Conservation (phyloP, 2,329 filamentous ascomycete species). For the Canariomyces notabilis region DNA sequence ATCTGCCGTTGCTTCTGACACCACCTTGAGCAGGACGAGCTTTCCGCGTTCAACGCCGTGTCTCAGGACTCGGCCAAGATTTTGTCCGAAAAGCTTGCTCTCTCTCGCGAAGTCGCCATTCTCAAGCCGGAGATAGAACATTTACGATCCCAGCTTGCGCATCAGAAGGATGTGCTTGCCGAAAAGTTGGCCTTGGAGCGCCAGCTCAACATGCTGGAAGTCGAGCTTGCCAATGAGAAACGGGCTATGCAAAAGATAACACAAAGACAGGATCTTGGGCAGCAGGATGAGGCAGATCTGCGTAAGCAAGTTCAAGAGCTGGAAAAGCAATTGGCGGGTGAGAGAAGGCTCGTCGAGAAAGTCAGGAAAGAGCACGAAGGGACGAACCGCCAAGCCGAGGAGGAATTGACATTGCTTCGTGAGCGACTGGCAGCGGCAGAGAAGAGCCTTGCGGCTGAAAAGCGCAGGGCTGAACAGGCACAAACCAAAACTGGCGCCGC, state of each 20-base stretch:
- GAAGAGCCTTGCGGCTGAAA: slow-evolving; percentile 26
- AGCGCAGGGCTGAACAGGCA: slow-evolving; percentile 35
- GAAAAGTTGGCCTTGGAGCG: slow-evolving; percentile 78
- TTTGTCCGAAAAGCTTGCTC: slow-evolving; percentile 53
- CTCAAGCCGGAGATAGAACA: slow-evolving; percentile 54
- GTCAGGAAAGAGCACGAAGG: slow-evolving; percentile 12
- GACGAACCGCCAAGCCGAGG: slow-evolving; percentile 31
- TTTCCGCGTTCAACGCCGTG: slow-evolving; percentile 61
- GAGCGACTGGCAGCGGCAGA: slow-evolving; percentile 22
- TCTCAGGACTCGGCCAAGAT: slow-evolving; percentile 66
- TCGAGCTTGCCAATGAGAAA: slow-evolving; percentile 78
- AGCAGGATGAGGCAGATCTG: slow-evolving; percentile 26
- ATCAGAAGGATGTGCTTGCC: slow-evolving; percentile 63
- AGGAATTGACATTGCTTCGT: slow-evolving; percentile 24
- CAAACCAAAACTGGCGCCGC: slow-evolving; percentile 26
- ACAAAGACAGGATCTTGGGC: slow-evolving; percentile 35
- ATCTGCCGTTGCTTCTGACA: slow-evolving; percentile 18
- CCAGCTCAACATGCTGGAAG: slow-evolving; percentile 70
- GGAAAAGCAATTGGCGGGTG: slow-evolving; percentile 38
- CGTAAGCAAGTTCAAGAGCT: slow-evolving; percentile 30
- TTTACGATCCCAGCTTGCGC: slow-evolving; percentile 47
- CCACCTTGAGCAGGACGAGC: slow-evolving; percentile 53
- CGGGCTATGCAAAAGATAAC: slow-evolving; percentile 57
- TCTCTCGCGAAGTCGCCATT: slow-evolving; percentile 47
- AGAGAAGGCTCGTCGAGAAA: slow-evolving; percentile 26